Conservation (phyloP, 371 early-diverging fungal genomes). For the Mucor mucedo region DNA sequence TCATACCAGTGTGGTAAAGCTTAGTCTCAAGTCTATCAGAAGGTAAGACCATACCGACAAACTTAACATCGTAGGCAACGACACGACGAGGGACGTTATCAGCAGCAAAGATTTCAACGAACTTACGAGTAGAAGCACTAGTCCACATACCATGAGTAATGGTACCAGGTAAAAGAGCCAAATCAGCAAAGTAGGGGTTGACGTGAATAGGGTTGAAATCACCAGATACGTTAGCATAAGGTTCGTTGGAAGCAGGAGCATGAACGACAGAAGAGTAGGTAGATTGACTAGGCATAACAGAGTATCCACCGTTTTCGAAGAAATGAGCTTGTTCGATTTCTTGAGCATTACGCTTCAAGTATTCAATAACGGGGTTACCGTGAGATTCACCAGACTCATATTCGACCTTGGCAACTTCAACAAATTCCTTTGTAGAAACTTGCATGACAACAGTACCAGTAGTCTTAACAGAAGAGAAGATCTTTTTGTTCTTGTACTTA, state of each 20-base stretch:
- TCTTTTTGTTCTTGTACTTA: constrained; percentile 76
- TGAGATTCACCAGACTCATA: constrained; percentile 77
- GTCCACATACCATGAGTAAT: constrained; percentile 99
- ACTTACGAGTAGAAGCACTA: constrained; percentile 91
- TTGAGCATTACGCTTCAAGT: constrained; percentile 78
- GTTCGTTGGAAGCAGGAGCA: constrained; percentile 82
- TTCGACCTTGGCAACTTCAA: constrained; percentile 83
- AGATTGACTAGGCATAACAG: constrained; percentile 85
- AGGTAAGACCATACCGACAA: constrained; percentile 89
- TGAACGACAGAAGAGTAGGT: constrained; percentile 84
- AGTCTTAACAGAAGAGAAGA: constrained; percentile 75
- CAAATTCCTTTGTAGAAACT: constrained; percentile 83
- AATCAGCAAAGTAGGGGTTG: constrained; percentile 94
- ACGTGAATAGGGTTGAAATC: constrained; percentile 97
- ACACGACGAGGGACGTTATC: constrained; percentile 94
- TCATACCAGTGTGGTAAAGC: constrained; percentile 95
- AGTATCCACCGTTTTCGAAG: constrained; percentile 92
- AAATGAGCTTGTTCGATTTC: constrained; percentile 83
- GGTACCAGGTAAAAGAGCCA: constrained; percentile 91
- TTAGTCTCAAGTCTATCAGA: constrained; percentile 87
- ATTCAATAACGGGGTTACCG: constrained; percentile 84
- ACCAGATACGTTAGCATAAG: constrained; percentile 88
- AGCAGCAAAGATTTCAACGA: constrained; percentile 94
- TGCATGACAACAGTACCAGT: constrained; percentile 84
- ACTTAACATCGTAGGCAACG: constrained; percentile 78